A percentile compares a stretch with the other conserved stretches of the same genome.
These are phyloP conservation scores for Panicum virgatum DNA, from an alignment of 202 grass and related monocot genomes.

Conservation along the genomic window DNA sequence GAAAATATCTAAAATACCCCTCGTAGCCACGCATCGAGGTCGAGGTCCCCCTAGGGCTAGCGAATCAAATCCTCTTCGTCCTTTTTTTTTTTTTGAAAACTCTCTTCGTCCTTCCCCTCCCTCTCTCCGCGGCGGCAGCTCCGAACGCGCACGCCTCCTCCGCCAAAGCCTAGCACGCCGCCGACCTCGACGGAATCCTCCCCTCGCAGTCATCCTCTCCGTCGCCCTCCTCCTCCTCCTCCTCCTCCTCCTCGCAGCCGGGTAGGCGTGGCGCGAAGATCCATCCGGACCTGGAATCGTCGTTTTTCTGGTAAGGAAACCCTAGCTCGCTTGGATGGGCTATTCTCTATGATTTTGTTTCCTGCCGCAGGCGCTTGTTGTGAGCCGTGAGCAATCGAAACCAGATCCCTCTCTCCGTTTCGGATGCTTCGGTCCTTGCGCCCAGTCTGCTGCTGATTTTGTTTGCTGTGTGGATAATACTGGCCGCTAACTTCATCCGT, in stretches of 20 bases:
- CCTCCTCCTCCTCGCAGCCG: no score
- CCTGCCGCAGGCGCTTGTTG: not conserved
- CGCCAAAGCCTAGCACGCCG: not conserved
- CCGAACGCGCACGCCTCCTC: not conserved
- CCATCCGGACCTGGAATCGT: not conserved
- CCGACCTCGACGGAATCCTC: not conserved
- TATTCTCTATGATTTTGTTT: not conserved
- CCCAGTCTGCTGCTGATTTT: not conserved
- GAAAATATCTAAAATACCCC: not conserved
- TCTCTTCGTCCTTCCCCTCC: no score
- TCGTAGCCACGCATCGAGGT: not conserved
- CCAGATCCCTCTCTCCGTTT: not conserved
- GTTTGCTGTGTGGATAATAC: not conserved
- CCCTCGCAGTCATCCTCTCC: not conserved
- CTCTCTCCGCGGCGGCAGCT: not conserved
- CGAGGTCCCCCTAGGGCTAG: no score
- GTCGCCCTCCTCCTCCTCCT: not conserved
- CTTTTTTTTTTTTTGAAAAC: no score
- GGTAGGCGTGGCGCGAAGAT: not conserved
- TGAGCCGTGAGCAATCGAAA: not conserved
- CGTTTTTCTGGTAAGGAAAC: slow-evolving; percentile 11
- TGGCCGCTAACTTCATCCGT: not conserved
- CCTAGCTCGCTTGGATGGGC: not conserved
- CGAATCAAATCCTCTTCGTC: slow-evolving; percentile 12
- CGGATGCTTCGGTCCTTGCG: not conserved